These are phyloP conservation scores for Microstroma glucosiphilum DNA, from an alignment of 1,284 basidiomycete species.

Conservation along the genomic window DNA sequence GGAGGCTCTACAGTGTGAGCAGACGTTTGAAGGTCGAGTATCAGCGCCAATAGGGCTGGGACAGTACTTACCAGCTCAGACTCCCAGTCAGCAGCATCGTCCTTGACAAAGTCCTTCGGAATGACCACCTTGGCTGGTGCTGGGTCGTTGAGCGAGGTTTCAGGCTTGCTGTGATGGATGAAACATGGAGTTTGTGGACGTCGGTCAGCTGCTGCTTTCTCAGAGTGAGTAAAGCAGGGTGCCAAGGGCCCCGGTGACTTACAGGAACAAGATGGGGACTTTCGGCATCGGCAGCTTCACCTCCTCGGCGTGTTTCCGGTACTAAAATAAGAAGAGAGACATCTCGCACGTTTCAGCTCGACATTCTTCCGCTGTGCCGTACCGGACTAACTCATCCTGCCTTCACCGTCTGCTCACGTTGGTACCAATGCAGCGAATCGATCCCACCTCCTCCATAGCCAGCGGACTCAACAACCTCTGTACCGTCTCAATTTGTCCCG, in stretches of 20 bases:
- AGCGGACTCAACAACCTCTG: slow-evolving; percentile 66
- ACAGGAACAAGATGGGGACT: slow-evolving; percentile 68
- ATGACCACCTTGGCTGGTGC: slow-evolving; percentile 63
- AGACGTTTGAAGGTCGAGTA: too few relatives aligned
- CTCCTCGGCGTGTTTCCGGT: slow-evolving; percentile 66
- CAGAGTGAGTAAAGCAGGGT: too few relatives aligned
- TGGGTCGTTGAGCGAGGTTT: slow-evolving; percentile 66
- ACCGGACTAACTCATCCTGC: too few relatives aligned
- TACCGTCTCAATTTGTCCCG: slow-evolving; percentile 63
- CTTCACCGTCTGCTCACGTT: slow-evolving; percentile 52
- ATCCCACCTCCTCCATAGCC: slow-evolving; percentile 54
- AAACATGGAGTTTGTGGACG: too few relatives aligned
- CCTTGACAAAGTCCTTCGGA: slow-evolving; percentile 57
- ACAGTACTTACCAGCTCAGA: slow-evolving; percentile 62
- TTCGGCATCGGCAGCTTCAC: slow-evolving; percentile 50
- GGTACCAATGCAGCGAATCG: slow-evolving; percentile 70
- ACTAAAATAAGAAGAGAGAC: slow-evolving; percentile 37
- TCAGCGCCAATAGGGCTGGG: too few relatives aligned
- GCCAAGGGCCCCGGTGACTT: too few relatives aligned
- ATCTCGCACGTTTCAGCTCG: too few relatives aligned
- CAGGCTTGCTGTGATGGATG: slow-evolving; percentile 57
- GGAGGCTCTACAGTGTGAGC: too few relatives aligned
- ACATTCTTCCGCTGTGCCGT: too few relatives aligned
- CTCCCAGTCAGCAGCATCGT: slow-evolving; percentile 76
- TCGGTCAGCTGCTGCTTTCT: too few relatives aligned